phyloP scores from a whole-genome alignment of 345 rosid species.

The Acer negundo region DNA sequence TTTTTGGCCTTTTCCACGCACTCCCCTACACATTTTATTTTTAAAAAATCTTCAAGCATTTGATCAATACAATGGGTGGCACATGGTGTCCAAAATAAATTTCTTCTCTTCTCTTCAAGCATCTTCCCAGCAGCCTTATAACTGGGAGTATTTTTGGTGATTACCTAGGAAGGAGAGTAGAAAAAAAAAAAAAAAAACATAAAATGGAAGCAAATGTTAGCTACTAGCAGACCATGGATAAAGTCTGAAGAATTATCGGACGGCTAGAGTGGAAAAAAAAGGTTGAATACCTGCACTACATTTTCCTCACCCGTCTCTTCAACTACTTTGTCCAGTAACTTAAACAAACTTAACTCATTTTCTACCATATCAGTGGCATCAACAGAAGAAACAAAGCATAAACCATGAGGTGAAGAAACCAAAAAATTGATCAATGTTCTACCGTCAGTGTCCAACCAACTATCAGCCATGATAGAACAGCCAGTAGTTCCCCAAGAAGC shows the following conservation, averaged over 20 bases:
- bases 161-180: conserved; percentile 31
- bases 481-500: conserved; percentile 58
- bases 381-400: conserved; percentile 46
- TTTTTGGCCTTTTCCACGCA: conserved; percentile 38
- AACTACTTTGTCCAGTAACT: conserved; percentile 47
- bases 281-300: conserved; percentile 44
- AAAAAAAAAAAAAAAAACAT: not conserved
- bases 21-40: conserved; percentile 37
- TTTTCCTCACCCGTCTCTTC: conserved; percentile 56
- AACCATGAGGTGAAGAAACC: conserved; percentile 46
- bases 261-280: not conserved
- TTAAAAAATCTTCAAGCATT: conserved; percentile 44
- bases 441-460: conserved; percentile 40
- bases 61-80: conserved; percentile 39
- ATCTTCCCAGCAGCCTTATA: conserved; percentile 51
- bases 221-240: not conserved
- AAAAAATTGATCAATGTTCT: conserved; percentile 41
- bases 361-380: conserved; percentile 47
- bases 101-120: conserved; percentile 53
- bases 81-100: conserved; percentile 57
- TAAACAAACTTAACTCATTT: conserved; percentile 42
- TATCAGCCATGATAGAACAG: conserved; percentile 58
- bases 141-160: conserved; percentile 40
- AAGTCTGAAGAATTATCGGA: not conserved
- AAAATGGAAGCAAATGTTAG: not conserved